Evolutionary conservation across 139 green algal species (phyloP).

Genomic region (Closterium sp.): DNA sequence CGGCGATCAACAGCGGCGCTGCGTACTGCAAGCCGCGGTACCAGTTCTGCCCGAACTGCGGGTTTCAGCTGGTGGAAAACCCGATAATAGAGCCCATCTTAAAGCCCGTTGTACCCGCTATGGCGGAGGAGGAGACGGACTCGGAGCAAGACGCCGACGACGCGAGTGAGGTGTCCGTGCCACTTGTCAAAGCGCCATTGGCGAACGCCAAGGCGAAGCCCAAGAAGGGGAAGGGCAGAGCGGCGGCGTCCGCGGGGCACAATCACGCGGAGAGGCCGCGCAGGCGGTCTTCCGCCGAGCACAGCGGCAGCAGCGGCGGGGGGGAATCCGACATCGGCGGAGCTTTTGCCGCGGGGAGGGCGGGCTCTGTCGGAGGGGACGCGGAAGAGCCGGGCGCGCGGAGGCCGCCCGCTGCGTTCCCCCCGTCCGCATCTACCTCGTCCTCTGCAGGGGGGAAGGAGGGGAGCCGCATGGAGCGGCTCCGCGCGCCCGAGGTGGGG

Average conservation of each 20-base stretch:
- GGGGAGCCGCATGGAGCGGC: neutral
- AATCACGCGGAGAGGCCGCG: neutral
- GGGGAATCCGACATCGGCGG: neutral
- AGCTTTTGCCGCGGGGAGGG: neutral
- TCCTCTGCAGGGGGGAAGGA: neutral
- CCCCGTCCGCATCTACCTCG: neutral
- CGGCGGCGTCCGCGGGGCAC: too few relatives aligned
- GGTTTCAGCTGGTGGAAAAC: slow-evolving; percentile 1
- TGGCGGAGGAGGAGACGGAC: neutral
- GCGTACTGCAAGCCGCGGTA: neutral
- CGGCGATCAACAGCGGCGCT: neutral
- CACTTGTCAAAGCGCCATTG: neutral
- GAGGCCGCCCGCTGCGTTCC: neutral
- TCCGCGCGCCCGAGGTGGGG: neutral
- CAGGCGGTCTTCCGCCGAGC: neutral
- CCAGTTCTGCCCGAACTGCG: slow-evolving; percentile 3
- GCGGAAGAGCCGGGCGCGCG: neutral
- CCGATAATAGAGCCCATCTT: slow-evolving; percentile 2
- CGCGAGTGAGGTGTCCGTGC: neutral
- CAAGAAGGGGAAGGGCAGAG: neutral
- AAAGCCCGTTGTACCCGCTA: neutral
- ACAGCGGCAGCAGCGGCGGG: neutral
- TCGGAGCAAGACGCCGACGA: neutral
- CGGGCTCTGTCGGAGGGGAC: neutral
- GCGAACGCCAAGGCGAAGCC: neutral